Base-by-base conservation (phyloP, 306 rosid species). In the Canavalia gladiata region DNA sequence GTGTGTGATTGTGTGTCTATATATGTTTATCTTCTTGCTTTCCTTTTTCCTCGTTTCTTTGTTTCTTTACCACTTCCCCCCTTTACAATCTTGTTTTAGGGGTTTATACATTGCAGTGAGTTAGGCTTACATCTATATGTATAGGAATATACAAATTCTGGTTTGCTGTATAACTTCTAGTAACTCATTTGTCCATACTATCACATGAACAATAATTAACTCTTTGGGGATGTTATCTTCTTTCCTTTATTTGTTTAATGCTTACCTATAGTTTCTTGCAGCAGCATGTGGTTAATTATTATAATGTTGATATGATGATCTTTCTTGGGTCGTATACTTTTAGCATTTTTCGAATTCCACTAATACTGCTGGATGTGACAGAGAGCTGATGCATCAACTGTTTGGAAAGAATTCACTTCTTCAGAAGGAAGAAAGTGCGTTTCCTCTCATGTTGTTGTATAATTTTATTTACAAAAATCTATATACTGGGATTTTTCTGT, bases 301-400 rank as follows among this genome's bases (percentile, higher is more conserved):
- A 25, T 72, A 75, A 68, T 33, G 57, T 77, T 63, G 12, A 55
- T 58, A 79, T 54, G 68, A 60, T 81, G 52, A 55, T 77, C 59
- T 83, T 80, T 82, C 43, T 46, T 42, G 51, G 69, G 68, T 79
- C 56, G 31, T 85, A 13, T 68, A 57, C 60, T 34, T 42, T 69
- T 79, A 72, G 84, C 70, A 75, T 74, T 83, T 18, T 72, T 63
- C 33, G 78, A 82, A 37, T 83, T 41, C 78, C 45, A 63, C 82
- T 87, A 87, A 77, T 76, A 89, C 68, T 87, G 76, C 84, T 89
- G 82, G 83, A 87, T 89, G 80, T 86, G 82, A 84, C 97, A 96
- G 99, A 91, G 94, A 83, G 99, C 99, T 4, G 99, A 96, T 82
- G 99, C 99, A 70, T 96, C 99, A 63, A 96, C 99, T 78, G 98